A percentile compares a stretch with the other conserved stretches of the same genome.
Evolutionary conservation across 768 basidiomycete genomes (phyloP).

Genomic region (Panaeolus cyanescens): DNA sequence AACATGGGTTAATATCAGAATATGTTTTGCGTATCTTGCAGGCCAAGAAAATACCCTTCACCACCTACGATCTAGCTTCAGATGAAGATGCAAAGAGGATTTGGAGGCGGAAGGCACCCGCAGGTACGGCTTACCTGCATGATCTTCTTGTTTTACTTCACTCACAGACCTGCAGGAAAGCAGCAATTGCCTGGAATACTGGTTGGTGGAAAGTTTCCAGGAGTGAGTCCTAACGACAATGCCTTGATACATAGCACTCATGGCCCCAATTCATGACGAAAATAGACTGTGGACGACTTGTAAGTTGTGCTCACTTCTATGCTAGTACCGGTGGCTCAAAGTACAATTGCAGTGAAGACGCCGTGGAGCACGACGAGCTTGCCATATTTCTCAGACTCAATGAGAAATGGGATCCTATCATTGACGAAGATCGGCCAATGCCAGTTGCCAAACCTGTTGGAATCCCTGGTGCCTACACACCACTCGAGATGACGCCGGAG

Average conservation of each 20-base stretch:
- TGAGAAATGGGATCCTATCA: conserved; percentile 61
- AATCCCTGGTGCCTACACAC: conserved; percentile 76
- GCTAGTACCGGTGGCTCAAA: conserved; percentile 2
- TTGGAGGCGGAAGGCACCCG: conserved; percentile 82
- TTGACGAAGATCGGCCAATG: conserved; percentile 62
- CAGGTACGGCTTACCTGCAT: conserved; percentile 36
- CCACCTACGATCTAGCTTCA: conserved; percentile 82
- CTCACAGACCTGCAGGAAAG: conserved; percentile 52
- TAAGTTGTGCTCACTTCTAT: conserved; percentile 33
- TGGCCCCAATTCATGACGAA: conserved; percentile 6
- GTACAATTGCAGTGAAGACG: conserved; percentile 67
- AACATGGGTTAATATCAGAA: conserved; percentile 45
- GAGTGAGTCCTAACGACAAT: conserved; percentile 50
- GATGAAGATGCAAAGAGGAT: conserved; percentile 78
- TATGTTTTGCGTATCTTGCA: conserved; percentile 82
- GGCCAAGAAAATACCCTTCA: conserved; percentile 83
- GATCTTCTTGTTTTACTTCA: not conserved
- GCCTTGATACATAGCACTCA: not conserved
- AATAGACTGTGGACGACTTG: conserved; percentile 75
- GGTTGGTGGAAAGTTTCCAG: conserved; percentile 74
- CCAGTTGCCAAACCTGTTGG: conserved; percentile 67
- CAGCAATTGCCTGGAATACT: conserved; percentile 85
- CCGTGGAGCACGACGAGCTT: conserved; percentile 78
- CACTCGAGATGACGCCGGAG: conserved; percentile 81
- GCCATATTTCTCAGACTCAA: conserved; percentile 71